Evolutionary conservation across 495 filamentous ascomycete species (phyloP).

Genomic region (Aspergillus egyptiacus): DNA sequence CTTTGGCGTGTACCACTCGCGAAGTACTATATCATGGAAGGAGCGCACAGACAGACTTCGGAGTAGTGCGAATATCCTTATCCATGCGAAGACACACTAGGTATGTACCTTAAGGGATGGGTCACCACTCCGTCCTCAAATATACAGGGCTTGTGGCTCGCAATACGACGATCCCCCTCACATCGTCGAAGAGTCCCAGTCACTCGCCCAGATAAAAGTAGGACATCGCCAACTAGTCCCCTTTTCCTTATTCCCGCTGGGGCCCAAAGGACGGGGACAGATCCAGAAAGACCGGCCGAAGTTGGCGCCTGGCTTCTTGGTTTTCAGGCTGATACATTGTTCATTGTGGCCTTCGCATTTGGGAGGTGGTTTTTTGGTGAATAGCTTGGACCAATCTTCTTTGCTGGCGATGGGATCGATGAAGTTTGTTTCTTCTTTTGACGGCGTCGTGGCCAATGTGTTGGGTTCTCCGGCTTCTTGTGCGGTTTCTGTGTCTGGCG

Average conservation of each 20-base stretch:
- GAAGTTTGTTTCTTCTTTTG: slow-evolving; percentile 29
- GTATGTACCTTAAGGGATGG: too few species aligned
- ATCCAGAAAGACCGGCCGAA: slow-evolving; percentile 82
- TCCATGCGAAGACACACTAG: too few species aligned
- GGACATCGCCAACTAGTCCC: slow-evolving; percentile 78
- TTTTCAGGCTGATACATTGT: slow-evolving; percentile 70
- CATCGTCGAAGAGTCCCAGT: slow-evolving; percentile 53
- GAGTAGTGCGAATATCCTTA: too few species aligned
- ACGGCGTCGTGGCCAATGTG: not conserved
- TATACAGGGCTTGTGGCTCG: not conserved
- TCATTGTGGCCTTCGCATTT: slow-evolving; percentile 80
- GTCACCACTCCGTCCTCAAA: not conserved
- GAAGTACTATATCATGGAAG: too few species aligned
- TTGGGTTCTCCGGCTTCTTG: not conserved
- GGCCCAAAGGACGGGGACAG: slow-evolving; percentile 74
- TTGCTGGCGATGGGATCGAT: slow-evolving; percentile 69
- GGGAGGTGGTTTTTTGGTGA: slow-evolving; percentile 67
- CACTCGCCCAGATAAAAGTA: slow-evolving; percentile 88
- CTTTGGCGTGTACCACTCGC: too few species aligned
- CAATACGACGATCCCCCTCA: not conserved
- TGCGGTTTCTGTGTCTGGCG: too few species aligned
- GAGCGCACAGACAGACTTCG: too few species aligned
- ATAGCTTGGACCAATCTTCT: slow-evolving; percentile 80
- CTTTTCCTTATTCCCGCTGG: slow-evolving; percentile 73
- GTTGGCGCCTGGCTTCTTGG: slow-evolving; percentile 84